Evolutionary conservation across 495 filamentous ascomycete species (phyloP).

Genomic region (Jackrogersella multiformis): DNA sequence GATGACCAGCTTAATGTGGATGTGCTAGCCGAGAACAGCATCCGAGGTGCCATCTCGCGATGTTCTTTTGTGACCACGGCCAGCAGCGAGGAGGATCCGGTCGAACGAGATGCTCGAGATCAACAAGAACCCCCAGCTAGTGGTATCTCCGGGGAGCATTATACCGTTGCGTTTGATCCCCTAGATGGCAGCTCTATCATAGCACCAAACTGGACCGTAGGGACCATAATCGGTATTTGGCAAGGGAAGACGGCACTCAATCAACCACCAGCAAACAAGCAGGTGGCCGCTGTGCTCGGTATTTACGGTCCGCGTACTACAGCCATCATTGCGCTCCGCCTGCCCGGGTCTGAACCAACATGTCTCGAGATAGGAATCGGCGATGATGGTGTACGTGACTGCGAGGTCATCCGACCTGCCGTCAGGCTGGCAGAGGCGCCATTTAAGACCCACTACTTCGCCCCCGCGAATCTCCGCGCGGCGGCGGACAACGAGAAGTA

Average conservation of each 20-base stretch:
- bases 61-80: conserved; percentile 56
- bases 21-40: conserved; percentile 56
- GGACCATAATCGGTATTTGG: conserved; percentile 63
- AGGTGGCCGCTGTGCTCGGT: conserved; percentile 59
- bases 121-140: not conserved
- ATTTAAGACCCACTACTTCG: conserved; percentile 57
- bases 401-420: conserved; percentile 49
- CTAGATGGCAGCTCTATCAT: conserved; percentile 65
- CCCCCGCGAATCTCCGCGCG: conserved; percentile 63
- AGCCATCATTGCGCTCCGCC: conserved; percentile 55
- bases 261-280: conserved; percentile 46
- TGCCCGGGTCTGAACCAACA: conserved; percentile 42
- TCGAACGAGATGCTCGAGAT: conserved; percentile 44
- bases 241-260: conserved; percentile 53
- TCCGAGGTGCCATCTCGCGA: conserved; percentile 52
- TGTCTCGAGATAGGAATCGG: conserved; percentile 58
- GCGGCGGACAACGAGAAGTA: conserved; percentile 56
- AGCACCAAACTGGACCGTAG: conserved; percentile 63
- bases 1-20: conserved; percentile 67
- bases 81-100: conserved; percentile 63
- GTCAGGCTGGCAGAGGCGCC: conserved; percentile 44
- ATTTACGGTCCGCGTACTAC: conserved; percentile 63
- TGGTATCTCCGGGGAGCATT: conserved; percentile 49
- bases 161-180: conserved; percentile 65
- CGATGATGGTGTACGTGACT: conserved; percentile 18